These are phyloP conservation scores for Hypoxylon trugodes DNA, from an alignment of 495 filamentous ascomycete species.

Conservation along the genomic window DNA sequence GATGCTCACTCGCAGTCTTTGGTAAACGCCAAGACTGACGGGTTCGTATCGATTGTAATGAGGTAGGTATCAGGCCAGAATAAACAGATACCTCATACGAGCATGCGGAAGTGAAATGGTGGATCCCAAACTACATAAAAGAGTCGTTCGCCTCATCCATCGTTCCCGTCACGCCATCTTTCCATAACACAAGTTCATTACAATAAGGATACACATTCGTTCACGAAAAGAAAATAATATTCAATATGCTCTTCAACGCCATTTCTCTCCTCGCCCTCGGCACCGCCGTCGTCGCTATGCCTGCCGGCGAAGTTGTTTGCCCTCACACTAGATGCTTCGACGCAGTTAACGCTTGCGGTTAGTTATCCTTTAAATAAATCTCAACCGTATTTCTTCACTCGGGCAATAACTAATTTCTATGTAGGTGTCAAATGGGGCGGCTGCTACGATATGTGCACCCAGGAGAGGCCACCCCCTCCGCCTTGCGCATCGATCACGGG, in stretches of 20 bases:
- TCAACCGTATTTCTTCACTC: background rate
- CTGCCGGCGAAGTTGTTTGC: conserved; percentile 12
- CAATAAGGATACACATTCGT: too few relatives aligned
- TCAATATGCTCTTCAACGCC: conserved; percentile 28
- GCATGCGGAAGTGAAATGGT: conserved; percentile 11
- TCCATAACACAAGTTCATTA: background rate
- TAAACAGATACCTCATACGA: conserved; percentile 2
- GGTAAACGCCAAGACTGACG: conserved; percentile 19
- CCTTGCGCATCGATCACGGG: conserved; percentile 14
- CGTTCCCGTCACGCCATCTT: background rate
- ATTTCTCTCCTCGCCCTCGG: conserved; percentile 20
- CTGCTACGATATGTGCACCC: conserved; percentile 33
- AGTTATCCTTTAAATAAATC: background rate
- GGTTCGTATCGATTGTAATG: conserved; percentile 18
- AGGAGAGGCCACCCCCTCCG: conserved; percentile 22
- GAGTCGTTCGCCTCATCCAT: background rate
- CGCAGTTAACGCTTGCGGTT: conserved; percentile 31
- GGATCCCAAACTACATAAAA: conserved; percentile 14
- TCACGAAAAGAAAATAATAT: too few relatives aligned
- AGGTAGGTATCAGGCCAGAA: background rate
- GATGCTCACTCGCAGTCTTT: conserved; percentile 9
- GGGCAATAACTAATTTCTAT: conserved; percentile 1
- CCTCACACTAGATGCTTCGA: conserved; percentile 28
- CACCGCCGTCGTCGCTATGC: conserved; percentile 9
- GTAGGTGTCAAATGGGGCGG: conserved; percentile 31